Base-by-base conservation (phyloP, 257 asterid species). In the Forsythia suspensa region DNA sequence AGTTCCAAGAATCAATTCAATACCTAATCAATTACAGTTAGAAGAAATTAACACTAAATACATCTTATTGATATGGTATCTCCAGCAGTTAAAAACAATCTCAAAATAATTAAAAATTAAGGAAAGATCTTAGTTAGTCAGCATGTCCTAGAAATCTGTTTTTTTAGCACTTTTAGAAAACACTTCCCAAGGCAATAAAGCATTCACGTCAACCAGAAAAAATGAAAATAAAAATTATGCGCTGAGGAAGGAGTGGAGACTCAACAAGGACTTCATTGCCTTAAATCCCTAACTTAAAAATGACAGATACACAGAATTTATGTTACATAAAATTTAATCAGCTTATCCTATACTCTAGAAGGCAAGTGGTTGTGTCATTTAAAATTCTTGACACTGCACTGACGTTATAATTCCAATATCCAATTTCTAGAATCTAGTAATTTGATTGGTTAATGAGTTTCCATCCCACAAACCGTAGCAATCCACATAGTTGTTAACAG, bases 1-100 rank as follows among this genome's bases (percentile, higher is more conserved):
- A 75, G 95, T 94, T 80, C 97, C 97, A 82, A 92, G 96, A 84
- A 94, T 90, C 91, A 92, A 84, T 78, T 94, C 97, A 74, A 94
- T 88, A 79, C 97, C 97, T 92, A 82, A 71, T 77, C 73, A 55
- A 57, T 75, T 38, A 73, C 71, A 78, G 76, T 39, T 48, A 80
- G 80, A 21, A 77, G 83, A 67, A 75, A 66, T 44, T 66, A 67
- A 40, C 21, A 40, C 70, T n/a, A 9, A 74, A 42, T 48, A 46
- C 24, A 15, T 8, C 69, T 24, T 61, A 21, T 69, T 36, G 21
- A 76, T 65, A 68, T 24, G 43, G 74, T 16, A 81, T 43, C 66
- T 55, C 67, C 57, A 76, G 52, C 79, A 40, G 51, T 36, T 16
- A 69, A 66, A 16, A 37, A 65, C 16, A 42, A 21, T 24, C 77